Evolutionary conservation across 2,329 filamentous ascomycete species (phyloP).

Genomic region (Ceratocystis cacaofunesta): DNA sequence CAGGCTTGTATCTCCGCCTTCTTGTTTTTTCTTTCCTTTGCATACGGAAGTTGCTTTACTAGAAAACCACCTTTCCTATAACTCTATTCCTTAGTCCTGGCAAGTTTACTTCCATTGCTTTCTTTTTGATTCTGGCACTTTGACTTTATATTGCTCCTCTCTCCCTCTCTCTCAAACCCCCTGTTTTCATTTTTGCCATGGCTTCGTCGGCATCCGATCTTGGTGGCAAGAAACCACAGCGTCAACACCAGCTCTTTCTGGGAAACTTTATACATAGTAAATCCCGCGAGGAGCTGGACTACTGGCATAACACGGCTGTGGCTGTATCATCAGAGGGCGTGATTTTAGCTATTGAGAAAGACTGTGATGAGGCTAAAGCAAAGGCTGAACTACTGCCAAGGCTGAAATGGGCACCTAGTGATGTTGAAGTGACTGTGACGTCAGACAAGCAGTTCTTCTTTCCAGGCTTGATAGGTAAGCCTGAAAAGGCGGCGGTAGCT

Average conservation of each 20-base stretch:
- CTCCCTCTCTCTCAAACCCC: background rate
- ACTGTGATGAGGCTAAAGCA: conserved; percentile 23
- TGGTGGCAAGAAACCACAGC: background rate
- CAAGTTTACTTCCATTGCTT: background rate
- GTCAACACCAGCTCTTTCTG: conserved; percentile 31
- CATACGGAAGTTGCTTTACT: background rate
- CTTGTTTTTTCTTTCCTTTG: background rate
- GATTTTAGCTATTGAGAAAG: conserved; percentile 35
- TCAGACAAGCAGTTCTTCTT: conserved; percentile 58
- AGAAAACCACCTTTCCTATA: background rate
- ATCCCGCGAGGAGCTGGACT: conserved; percentile 33
- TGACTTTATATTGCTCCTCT: background rate
- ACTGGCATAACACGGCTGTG: conserved; percentile 35
- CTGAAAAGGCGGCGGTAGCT: background rate
- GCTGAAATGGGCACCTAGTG: conserved; percentile 31
- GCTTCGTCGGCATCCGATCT: background rate
- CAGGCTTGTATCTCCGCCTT: background rate
- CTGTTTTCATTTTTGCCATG: background rate
- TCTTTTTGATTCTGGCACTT: background rate
- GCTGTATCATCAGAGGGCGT: conserved; percentile 35
- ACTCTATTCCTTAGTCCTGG: background rate
- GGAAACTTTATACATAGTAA: conserved; percentile 43
- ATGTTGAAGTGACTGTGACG: conserved; percentile 26
- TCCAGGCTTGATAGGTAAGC: conserved; percentile 61
- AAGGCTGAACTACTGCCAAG: conserved; percentile 25